Base-by-base conservation (phyloP, 1,139 yeast species). In the Protomyces inundatus region DNA sequence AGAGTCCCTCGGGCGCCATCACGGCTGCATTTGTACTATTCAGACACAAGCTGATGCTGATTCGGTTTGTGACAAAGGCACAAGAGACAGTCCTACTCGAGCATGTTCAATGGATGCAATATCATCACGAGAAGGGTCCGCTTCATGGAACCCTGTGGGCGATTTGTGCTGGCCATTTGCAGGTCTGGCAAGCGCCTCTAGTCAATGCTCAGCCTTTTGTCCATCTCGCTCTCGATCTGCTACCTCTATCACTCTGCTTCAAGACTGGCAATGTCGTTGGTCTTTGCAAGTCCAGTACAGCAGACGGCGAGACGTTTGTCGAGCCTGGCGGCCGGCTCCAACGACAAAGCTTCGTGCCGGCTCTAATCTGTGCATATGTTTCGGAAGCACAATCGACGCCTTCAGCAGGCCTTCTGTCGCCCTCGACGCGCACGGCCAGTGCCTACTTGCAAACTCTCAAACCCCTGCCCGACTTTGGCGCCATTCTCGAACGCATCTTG, bases 401-500 rank as follows among this genome's bases (percentile, higher is more conserved):
- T 16, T 16, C 48, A 14, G 23, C 23, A 23, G 23, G 23, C 23
- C 23, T 23, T 23, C 23, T 23, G 23, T 23, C 23, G 23, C 23
- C 23, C 23, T 23, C 23, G 23, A 23, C 23, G 23, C 48, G 48
- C 4, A 42, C 48, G 16, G 48, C 48, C 9, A 42, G 48, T 42
- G 48, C n/a, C 12, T 30, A 14, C 9, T 30, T 42, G 32, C 32
- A 42, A 5, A 42, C 48, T 14, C 48, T 42, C 48, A 42, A 42
- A 16, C 9, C 12, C 9, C n/a, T 9, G 30, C 52, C 56, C 55
- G 80, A 82, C 67, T 79, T 82, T 67, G 78, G 79, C 45, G 81
- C 80, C 64, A 77, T 83, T 32, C 70, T 83, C 53, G 83, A 81
- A 66, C 71, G 83, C 54, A 68, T 81, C 52, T 73, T 81, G 9